Conservation (phyloP, 805 yeast genomes). For the Saturnispora gosingensis region DNA sequence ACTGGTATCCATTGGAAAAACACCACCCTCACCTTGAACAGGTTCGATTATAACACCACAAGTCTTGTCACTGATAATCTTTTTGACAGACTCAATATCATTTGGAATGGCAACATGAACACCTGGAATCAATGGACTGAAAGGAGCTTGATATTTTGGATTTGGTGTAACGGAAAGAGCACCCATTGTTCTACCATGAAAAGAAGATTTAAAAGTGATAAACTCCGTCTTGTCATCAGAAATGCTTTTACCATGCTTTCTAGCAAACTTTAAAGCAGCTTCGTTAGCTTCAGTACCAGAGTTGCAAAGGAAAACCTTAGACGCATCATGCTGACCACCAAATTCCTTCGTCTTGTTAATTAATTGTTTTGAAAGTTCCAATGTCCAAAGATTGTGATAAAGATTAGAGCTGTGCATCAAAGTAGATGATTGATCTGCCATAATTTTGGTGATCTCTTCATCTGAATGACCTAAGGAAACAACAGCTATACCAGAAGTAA, state of each 20-base stretch:
- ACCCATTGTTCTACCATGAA: constrained; percentile 95
- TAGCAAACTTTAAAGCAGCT: constrained; percentile 50
- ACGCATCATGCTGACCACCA: constrained; percentile 78
- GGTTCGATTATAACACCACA: constrained; percentile 96
- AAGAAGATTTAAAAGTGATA: constrained; percentile 79
- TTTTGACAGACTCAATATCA: constrained; percentile 50
- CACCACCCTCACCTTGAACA: constrained; percentile 97
- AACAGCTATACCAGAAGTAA: constrained; percentile 95
- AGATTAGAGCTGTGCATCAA: constrained; percentile 81
- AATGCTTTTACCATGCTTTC: constrained; percentile 64
- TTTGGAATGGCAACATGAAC: constrained; percentile 58
- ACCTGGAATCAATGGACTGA: constrained; percentile 87
- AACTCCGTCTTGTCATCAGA: constrained; percentile 58
- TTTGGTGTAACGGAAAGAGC: constrained; percentile 88
- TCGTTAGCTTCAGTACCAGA: constrained; percentile 40
- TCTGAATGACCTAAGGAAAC: constrained; percentile 89
- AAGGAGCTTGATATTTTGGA: constrained; percentile 87
- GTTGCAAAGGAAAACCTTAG: constrained; percentile 57
- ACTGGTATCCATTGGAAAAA: constrained; percentile 53
- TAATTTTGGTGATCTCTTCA: constrained; percentile 59
- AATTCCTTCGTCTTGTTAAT: constrained; percentile 56
- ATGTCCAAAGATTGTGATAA: constrained; percentile 77
- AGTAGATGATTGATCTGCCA: constrained; percentile 61
- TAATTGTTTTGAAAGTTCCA: constrained; percentile 63
- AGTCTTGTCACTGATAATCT: constrained; percentile 49